Base-by-base conservation (phyloP, 208 protist species). In the Trypanosoma congolense region DNA sequence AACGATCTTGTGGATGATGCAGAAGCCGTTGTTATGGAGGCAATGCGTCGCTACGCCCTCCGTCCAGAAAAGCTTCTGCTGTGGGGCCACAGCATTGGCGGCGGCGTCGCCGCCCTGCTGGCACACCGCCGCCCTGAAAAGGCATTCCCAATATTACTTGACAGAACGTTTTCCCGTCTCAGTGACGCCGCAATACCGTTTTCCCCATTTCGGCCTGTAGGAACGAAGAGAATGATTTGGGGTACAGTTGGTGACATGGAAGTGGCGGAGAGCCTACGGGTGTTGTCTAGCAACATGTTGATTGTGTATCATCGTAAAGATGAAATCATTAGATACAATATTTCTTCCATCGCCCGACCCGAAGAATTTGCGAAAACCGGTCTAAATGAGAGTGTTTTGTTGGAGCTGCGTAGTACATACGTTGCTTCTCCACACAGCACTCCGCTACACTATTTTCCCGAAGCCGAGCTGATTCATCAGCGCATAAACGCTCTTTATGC, bases 21-120 rank as follows among this genome's bases (percentile, higher is more conserved):
- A 1, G 56, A 56, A 0, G 70, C 76, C 4, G 80, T 87, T 1
- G 79, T 70, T 12, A 36, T 45, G 0, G 63, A 65, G 24, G 67
- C 73, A 36, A 44, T 73, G 0, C 40, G 69, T 19, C 55, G 46
- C 33, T 75, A 85, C 28, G 33, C 60, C 28, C 77, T 90, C 16
- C 29, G 58, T 1, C 62, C 44, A 16, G 35, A 46, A 0, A 49
- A 83, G 1, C 30, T 94, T 2, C 30, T 94, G 12, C 62, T 94
- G 19, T 77, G 90, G 38, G 87, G 87, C 4, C 87, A 91, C 54
- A 91, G 83, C 46, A 91, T 94, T 60, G 87, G 87, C 14, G 83
- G 78, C 22, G 83, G 75, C 3, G 56, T 83, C 1, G 83, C 77
- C 4, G 77, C 76, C 0, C 50, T 70, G 33, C 59, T 90, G n/a